Percentiles rank a stretch among this genome's conserved stretches.
These are phyloP conservation scores for Nitzschia inconspicua DNA, from an alignment of 108 stramenopile species.

Conservation along the genomic window DNA sequence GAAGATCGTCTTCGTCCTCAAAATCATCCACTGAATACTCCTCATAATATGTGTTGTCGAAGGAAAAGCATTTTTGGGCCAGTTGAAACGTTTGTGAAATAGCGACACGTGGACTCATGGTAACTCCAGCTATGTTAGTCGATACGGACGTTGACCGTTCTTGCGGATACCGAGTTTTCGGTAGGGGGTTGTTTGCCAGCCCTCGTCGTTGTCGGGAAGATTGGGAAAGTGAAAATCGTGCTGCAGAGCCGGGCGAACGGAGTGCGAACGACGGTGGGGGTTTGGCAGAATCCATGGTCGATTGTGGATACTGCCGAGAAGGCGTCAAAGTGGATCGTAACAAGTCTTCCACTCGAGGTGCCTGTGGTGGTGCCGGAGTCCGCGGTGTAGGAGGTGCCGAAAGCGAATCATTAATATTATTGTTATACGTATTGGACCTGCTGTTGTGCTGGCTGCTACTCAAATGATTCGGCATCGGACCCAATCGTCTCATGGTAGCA, in stretches of 20 bases:
- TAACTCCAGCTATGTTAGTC: background rate
- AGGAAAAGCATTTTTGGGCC: slow-evolving; percentile 37
- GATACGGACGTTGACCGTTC: background rate
- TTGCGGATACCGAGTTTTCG: no score
- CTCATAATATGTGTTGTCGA: slow-evolving; percentile 25
- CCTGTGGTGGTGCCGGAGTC: background rate
- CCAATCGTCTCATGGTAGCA: slow-evolving; percentile 30
- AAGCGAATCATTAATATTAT: slow-evolving; percentile 13
- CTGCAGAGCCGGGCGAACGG: slow-evolving; percentile 45
- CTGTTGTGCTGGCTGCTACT: background rate
- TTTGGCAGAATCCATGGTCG: background rate
- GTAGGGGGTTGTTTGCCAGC: background rate
- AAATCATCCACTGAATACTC: slow-evolving; percentile 9
- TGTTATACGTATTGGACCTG: background rate
- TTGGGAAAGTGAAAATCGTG: slow-evolving; percentile 4
- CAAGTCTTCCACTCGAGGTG: slow-evolving; percentile 12
- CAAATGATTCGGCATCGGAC: background rate
- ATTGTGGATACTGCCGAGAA: background rate
- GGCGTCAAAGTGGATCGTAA: slow-evolving; percentile 6
- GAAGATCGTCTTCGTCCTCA: background rate
- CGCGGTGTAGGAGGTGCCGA: slow-evolving; percentile 39
- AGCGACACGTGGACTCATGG: background rate
- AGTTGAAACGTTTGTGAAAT: slow-evolving; percentile 8
- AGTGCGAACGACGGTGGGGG: slow-evolving; percentile 30
- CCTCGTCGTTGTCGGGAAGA: background rate